phyloP scores from a whole-genome alignment of 495 filamentous ascomycete genomes.

The Aspergillus nidulans region DNA sequence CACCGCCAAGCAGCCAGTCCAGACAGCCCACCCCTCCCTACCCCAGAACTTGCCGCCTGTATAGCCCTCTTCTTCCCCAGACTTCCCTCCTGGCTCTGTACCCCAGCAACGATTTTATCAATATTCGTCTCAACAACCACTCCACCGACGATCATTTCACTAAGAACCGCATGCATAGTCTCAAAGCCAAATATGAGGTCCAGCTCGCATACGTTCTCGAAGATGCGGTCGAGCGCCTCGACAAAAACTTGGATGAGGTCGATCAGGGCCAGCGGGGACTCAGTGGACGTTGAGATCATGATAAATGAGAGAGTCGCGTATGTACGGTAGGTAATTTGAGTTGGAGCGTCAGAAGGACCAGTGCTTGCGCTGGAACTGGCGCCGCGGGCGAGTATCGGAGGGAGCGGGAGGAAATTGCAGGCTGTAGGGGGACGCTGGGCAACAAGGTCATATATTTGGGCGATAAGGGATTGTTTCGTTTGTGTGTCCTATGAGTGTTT shows the following conservation, averaged over 20 bases:
- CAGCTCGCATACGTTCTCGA: constrained; percentile 97
- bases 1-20: constrained; percentile 43
- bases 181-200: constrained; percentile 99
- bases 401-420: constrained; percentile 93
- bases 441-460: constrained; percentile 96
- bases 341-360: constrained; percentile 78
- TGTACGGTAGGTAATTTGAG: constrained; percentile 96
- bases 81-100: constrained; percentile 73
- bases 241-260: constrained; percentile 98
- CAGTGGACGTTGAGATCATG: constrained; percentile 93
- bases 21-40: constrained; percentile 36
- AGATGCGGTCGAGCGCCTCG: constrained; percentile 87
- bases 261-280: constrained; percentile 90
- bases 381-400: constrained; percentile 60
- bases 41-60: constrained; percentile 38
- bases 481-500: constrained; percentile 67
- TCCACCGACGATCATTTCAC: constrained; percentile 94
- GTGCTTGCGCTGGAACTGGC: constrained; percentile 52
- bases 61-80: constrained; percentile 63
- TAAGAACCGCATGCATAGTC: constrained; percentile 83
- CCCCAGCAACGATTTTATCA: constrained; percentile 81
- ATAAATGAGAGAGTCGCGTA: constrained; percentile 99
- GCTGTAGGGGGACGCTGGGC: constrained; percentile 79
- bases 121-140: constrained; percentile 92
- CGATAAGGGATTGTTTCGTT: constrained; percentile 93